Percentiles rank a stretch among this genome's conserved stretches.
These are phyloP conservation scores for Graphilbum fragrans DNA, from an alignment of 2,329 filamentous ascomycete genomes.

Conservation along the genomic window DNA sequence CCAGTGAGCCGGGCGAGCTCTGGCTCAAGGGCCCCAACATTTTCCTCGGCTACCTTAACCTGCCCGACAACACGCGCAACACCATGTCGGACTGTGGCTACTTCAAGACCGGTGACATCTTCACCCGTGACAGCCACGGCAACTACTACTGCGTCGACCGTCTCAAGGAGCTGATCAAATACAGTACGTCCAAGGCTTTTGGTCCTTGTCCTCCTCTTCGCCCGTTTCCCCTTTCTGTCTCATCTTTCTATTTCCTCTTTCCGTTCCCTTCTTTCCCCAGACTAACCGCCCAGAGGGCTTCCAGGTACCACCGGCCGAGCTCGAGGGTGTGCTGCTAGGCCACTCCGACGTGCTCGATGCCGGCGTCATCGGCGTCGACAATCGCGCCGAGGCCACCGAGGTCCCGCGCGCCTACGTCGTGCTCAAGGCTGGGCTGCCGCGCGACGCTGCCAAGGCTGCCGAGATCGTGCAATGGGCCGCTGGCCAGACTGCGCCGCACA, in stretches of 20 bases:
- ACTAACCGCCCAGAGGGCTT: slow-evolving; percentile 47
- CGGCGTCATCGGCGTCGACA: slow-evolving; percentile 51
- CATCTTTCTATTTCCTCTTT: background rate
- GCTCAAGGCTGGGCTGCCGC: slow-evolving; percentile 21
- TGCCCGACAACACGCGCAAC: slow-evolving; percentile 55
- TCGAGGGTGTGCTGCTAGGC: slow-evolving; percentile 36
- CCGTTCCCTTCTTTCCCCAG: background rate
- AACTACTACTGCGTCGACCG: slow-evolving; percentile 89
- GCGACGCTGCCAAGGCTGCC: slow-evolving; percentile 20
- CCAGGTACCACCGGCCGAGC: slow-evolving; percentile 57
- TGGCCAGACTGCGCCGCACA: slow-evolving; percentile 33
- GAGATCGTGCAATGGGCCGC: slow-evolving; percentile 26
- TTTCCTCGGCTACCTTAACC: slow-evolving; percentile 68
- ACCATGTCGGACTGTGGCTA: slow-evolving; percentile 67
- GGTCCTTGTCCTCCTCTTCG: background rate
- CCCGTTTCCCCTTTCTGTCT: background rate
- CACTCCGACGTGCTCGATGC: slow-evolving; percentile 39
- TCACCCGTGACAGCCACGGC: slow-evolving; percentile 61
- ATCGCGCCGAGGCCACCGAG: slow-evolving; percentile 50
- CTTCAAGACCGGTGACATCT: slow-evolving; percentile 86
- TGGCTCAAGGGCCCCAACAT: slow-evolving; percentile 72
- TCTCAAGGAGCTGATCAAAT: slow-evolving; percentile 56
- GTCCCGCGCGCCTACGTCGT: slow-evolving; percentile 58
- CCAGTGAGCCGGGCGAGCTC: slow-evolving; percentile 48
- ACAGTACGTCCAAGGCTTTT: slow-evolving; percentile 38